Evolutionary conservation across 2,329 filamentous ascomycete species (phyloP), one percentile per base, ranked within the genome.

Genomic region (Ambrosiella beaveri): DNA sequence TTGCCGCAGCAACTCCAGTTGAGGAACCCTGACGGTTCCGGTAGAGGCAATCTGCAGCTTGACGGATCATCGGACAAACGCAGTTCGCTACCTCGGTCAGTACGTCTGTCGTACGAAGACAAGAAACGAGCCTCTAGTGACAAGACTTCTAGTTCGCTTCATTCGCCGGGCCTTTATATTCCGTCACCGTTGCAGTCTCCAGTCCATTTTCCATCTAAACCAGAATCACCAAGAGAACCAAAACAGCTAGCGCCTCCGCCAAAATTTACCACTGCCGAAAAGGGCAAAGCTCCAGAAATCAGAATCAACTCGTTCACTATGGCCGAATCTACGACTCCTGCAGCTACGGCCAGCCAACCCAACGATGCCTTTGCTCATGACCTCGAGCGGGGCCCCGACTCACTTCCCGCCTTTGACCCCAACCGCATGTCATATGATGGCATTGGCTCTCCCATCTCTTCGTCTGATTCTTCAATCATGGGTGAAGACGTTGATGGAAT

Each of bases 401-500:
- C 70, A 1, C 65, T 73, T 56, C 47, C 49, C 1, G 19, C 37
- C 1, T 52, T 61, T 6, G 54, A 59, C 12, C 67, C 71, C 54
- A 70, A 68, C 0, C 72, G 74, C 13, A 67, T 70, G 38, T 80
- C 78, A 9, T 71, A 74, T 1, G 75, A 75, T 19, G 76, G 71
- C 61, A 75, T 80, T 39, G 77, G 75, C 40, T 57, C 54, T 41
- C 52, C 38, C n/a, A 54, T 79, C 17, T 80, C 77, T 0, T 80
- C 77, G 7, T 74, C 73, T 54, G 71, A 80, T 65, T 81, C 78
- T 9, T 81, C 78, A 27, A 82, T 82, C 44, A 76, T 81, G 74
- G 79, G 79, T 41, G 79, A 82, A 38, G 78, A 83, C 53, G 76
- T 85, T 39, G 78, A 82, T 54, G 76, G 79, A 19, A 82, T 81